Evolutionary conservation across 768 basidiomycete genomes (phyloP).

Genomic region (Pleurotus sapidus): DNA sequence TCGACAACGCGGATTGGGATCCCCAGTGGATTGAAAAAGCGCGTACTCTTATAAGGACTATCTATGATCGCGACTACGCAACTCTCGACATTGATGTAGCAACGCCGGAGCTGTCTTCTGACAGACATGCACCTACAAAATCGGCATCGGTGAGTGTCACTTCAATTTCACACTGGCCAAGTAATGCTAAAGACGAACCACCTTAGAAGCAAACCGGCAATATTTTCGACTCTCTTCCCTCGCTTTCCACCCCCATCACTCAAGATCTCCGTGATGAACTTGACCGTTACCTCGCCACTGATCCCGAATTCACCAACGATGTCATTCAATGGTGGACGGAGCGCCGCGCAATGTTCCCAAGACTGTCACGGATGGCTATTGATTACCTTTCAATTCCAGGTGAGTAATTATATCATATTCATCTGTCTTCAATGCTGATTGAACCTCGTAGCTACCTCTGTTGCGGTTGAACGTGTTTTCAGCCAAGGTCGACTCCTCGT

Average conservation of each 20-base stretch:
- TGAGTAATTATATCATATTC: constrained; percentile 14
- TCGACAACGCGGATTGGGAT: constrained; percentile 24
- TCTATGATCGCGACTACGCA: too few relatives aligned
- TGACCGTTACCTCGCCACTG: constrained; percentile 22
- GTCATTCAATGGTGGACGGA: constrained; percentile 28
- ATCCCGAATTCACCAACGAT: constrained; percentile 20
- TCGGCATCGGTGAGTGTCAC: too few relatives aligned
- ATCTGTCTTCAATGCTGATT: too few relatives aligned
- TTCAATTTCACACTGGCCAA: too few relatives aligned
- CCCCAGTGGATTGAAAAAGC: constrained; percentile 25
- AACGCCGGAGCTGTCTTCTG: too few relatives aligned
- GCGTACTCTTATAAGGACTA: too few relatives aligned
- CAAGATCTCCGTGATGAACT: constrained; percentile 22
- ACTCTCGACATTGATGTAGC: too few relatives aligned
- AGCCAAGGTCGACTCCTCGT: constrained; percentile 22
- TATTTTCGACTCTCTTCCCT: constrained; percentile 26
- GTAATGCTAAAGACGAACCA: too few relatives aligned
- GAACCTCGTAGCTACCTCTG: constrained; percentile 23
- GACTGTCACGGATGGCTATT: constrained; percentile 28
- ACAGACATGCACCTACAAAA: too few relatives aligned
- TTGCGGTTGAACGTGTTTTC: constrained; percentile 26
- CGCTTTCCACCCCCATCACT: constrained; percentile 13
- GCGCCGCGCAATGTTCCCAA: constrained; percentile 18
- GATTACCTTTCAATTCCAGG: constrained; percentile 30
- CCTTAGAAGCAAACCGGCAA: constrained; percentile 13